These are phyloP conservation scores for Peniophora sp. DNA, from an alignment of 1,284 basidiomycete genomes.

Conservation along the genomic window DNA sequence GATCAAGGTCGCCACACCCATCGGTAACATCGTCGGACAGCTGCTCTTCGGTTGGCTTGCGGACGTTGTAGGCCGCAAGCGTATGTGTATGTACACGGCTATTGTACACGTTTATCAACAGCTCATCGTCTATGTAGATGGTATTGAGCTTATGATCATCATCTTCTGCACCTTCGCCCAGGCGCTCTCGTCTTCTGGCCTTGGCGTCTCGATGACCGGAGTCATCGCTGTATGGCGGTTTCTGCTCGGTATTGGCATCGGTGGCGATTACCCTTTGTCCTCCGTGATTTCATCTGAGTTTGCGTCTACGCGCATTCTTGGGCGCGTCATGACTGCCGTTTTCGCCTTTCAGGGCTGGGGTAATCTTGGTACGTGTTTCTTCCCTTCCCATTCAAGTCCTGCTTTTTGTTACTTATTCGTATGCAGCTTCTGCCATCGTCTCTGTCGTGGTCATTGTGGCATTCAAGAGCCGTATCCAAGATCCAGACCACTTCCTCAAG, in stretches of 20 bases:
- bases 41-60: slow-evolving; percentile 70
- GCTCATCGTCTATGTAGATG: slow-evolving; percentile 37
- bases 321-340: slow-evolving; percentile 66
- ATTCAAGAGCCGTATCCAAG: slow-evolving; percentile 58
- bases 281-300: slow-evolving; percentile 73
- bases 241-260: slow-evolving; percentile 62
- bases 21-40: slow-evolving; percentile 45
- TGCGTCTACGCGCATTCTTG: slow-evolving; percentile 64
- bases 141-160: slow-evolving; percentile 67
- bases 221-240: slow-evolving; percentile 66
- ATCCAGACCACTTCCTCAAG: slow-evolving; percentile 34
- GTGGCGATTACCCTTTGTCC: slow-evolving; percentile 65
- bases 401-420: slow-evolving; percentile 16
- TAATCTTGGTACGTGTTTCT: slow-evolving; percentile 43
- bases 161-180: slow-evolving; percentile 58
- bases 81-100: slow-evolving; percentile 47
- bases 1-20: slow-evolving; percentile 54
- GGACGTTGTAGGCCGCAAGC: slow-evolving; percentile 64
- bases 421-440: slow-evolving; percentile 56
- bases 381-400: slow-evolving; percentile 9
- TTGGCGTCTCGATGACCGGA: slow-evolving; percentile 62
- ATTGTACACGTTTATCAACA: slow-evolving; percentile 10
- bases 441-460: slow-evolving; percentile 59
- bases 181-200: slow-evolving; percentile 48
- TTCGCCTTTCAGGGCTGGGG: slow-evolving; percentile 69